These are phyloP conservation scores for Gracilaria vermiculophylla DNA, from an alignment of 23 red algal species.

Conservation along the genomic window DNA sequence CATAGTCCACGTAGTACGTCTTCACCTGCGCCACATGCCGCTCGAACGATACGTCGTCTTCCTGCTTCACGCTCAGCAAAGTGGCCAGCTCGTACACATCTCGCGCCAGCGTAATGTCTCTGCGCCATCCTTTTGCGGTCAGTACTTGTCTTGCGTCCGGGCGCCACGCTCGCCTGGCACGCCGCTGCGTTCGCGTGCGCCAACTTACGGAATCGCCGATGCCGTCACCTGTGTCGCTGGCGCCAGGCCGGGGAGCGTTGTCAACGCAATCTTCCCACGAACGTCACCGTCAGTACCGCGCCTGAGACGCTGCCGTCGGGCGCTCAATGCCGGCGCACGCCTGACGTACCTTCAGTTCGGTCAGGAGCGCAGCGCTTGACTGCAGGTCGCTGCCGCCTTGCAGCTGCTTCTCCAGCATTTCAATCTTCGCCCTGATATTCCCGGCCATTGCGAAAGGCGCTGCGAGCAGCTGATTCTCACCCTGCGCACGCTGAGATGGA, in stretches of 20 bases:
- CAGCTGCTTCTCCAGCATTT: background rate
- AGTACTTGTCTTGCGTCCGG: too few species aligned
- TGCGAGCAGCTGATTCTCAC: background rate
- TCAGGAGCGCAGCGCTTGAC: background rate
- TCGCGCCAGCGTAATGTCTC: constrained; percentile 68
- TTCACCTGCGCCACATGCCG: constrained; percentile 85
- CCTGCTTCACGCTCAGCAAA: constrained; percentile 53
- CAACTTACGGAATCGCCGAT: constrained; percentile 22
- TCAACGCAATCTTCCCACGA: constrained; percentile 64
- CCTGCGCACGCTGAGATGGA: background rate
- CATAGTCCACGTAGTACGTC: constrained; percentile 86
- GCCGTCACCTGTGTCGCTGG: constrained; percentile 27
- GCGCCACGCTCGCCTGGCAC: too few species aligned
- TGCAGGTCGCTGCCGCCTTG: background rate
- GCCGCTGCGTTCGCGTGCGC: too few species aligned
- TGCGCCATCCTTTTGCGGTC: too few species aligned
- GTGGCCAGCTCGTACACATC: constrained; percentile 76
- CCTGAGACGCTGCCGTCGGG: too few species aligned
- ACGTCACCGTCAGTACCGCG: background rate
- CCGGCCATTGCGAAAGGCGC: background rate
- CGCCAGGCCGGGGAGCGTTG: constrained; percentile 58
- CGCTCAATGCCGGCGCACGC: too few species aligned
- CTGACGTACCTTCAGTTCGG: constrained; percentile 6
- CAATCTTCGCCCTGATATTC: constrained; percentile 28
- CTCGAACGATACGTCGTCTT: constrained; percentile 82